phyloP scores from a whole-genome alignment of 2,329 filamentous ascomycete species.

The Cladosporium sp. region DNA sequence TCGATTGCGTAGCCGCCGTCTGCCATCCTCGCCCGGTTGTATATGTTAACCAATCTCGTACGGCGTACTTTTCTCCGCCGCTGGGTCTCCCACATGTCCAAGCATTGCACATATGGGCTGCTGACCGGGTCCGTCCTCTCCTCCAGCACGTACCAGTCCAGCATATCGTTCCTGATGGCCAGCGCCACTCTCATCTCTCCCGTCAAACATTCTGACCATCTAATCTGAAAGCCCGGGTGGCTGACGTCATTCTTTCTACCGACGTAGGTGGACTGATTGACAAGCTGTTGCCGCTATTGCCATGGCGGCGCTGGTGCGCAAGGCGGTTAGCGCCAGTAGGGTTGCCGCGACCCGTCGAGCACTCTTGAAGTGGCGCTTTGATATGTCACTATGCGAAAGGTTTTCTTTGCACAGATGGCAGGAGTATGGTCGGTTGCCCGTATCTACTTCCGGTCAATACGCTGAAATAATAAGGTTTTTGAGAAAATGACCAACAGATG shows the following conservation, averaged over 20 bases:
- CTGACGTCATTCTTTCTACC: neutral
- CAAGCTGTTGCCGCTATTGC: constrained; percentile 39
- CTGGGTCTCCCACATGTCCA: neutral
- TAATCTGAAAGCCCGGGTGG: neutral
- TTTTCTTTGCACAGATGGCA: constrained; percentile 97
- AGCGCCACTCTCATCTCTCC: neutral
- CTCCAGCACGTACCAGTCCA: neutral
- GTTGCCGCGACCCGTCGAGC: constrained; percentile 92
- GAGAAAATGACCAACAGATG: constrained; percentile 80
- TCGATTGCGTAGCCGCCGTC: neutral
- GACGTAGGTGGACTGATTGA: constrained; percentile 27
- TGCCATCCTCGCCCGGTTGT: neutral
- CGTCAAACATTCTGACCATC: neutral
- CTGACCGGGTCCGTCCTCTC: neutral
- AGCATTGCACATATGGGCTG: neutral
- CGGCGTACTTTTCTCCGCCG: neutral
- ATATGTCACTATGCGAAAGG: constrained; percentile 94
- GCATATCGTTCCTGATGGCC: neutral
- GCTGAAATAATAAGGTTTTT: constrained; percentile 9
- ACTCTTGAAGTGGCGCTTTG: constrained; percentile 99
- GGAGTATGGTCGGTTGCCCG: constrained; percentile 96
- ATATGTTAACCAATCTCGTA: neutral
- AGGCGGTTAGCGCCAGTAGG: constrained; percentile 92
- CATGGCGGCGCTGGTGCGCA: constrained; percentile 58
- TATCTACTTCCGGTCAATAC: constrained; percentile 61